These are phyloP conservation scores for Cubamyces lactineus DNA, from an alignment of 768 basidiomycete genomes.

Conservation along the genomic window DNA sequence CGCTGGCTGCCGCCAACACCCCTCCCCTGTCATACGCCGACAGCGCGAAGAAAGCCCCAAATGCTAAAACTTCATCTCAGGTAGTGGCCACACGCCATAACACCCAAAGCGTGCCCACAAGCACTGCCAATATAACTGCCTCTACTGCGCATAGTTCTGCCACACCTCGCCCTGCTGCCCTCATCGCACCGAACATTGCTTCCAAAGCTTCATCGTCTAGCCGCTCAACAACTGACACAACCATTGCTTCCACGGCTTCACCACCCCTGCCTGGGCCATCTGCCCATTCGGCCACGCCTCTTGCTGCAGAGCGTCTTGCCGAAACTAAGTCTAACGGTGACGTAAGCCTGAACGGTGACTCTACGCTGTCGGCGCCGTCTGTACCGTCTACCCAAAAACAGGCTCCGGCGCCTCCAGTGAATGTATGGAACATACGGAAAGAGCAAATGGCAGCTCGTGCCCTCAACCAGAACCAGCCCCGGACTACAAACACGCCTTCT, in stretches of 20 bases:
- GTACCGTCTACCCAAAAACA: slow-evolving; percentile 30
- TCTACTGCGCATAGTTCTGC: slow-evolving; percentile 17
- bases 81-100: slow-evolving; percentile 2
- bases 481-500: not conserved
- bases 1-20: slow-evolving; percentile 35
- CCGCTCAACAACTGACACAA: slow-evolving; percentile 4
- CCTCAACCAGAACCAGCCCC: slow-evolving; percentile 6
- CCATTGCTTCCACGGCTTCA: not conserved
- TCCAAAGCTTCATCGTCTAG: slow-evolving; percentile 6
- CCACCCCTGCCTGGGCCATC: slow-evolving; percentile 16
- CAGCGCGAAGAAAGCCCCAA: slow-evolving; percentile 43
- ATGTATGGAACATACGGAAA: slow-evolving; percentile 49
- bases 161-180: slow-evolving; percentile 10
- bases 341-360: slow-evolving; percentile 25
- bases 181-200: slow-evolving; percentile 14
- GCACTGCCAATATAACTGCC: not conserved
- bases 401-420: slow-evolving; percentile 33
- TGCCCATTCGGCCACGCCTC: slow-evolving; percentile 15
- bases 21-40: slow-evolving; percentile 57
- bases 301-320: not conserved
- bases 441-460: slow-evolving; percentile 42
- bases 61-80: slow-evolving; percentile 20
- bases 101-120: slow-evolving; percentile 8
- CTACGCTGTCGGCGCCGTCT: slow-evolving; percentile 13
- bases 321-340: slow-evolving; percentile 24